Conservation (phyloP, 768 basidiomycete species). For the Collybia sp. region DNA sequence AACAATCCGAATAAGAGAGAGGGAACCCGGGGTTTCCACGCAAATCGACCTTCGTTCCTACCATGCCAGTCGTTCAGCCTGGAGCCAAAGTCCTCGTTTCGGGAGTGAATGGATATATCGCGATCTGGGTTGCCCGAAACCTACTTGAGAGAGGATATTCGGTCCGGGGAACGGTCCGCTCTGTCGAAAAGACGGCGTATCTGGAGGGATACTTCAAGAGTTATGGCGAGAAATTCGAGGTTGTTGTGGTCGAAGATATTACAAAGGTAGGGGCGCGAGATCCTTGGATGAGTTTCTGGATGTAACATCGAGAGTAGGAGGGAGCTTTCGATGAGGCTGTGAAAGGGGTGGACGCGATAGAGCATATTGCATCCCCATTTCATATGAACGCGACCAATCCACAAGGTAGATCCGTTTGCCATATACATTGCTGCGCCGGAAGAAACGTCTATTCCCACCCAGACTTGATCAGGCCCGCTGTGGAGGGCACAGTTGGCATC, state of each 20-base stretch:
- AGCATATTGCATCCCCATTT: conserved; percentile 66
- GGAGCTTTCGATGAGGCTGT: conserved; percentile 79
- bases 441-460: background rate
- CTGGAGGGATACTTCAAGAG: conserved; percentile 48
- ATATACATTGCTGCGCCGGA: background rate
- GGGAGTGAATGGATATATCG: conserved; percentile 59
- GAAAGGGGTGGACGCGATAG: conserved; percentile 68
- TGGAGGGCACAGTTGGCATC: conserved; percentile 60
- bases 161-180: conserved; percentile 67
- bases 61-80: conserved; percentile 26
- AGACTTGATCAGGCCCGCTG: conserved; percentile 66
- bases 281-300: background rate
- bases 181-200: conserved; percentile 51
- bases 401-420: conserved; percentile 14
- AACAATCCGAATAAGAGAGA: no score
- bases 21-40: no score
- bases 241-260: conserved; percentile 72
- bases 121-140: conserved; percentile 48
- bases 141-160: conserved; percentile 59
- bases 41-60: background rate
- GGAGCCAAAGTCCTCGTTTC: conserved; percentile 41
- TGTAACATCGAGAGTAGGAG: conserved; percentile 26
- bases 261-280: conserved; percentile 18
- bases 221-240: conserved; percentile 55
- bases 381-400: conserved; percentile 40